Evolutionary conservation across 2,329 filamentous ascomycete genomes (phyloP), one percentile per base, ranked within the genome.

Genomic region (Cadophora gregata): DNA sequence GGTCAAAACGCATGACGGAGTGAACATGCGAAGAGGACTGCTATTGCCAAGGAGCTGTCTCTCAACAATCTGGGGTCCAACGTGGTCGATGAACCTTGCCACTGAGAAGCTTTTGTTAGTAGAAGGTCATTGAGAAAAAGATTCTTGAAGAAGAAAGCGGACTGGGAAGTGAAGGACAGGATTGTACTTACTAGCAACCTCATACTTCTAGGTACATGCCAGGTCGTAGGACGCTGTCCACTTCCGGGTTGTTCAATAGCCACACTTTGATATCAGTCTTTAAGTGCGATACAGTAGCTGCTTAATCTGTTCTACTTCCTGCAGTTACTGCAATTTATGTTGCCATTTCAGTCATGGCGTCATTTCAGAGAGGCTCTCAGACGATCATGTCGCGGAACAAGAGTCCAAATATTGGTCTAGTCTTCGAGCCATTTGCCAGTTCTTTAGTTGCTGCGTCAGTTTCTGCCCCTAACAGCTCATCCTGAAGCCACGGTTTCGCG

Each of bases 61-160:
- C 33, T 71, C 69, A 14, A 72, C 62, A 8, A 70, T 69, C 47
- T 71, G 69, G 16, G 66, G 36, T 8, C 59, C 67, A 27, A 71
- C 58, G 25, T 70, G 71, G 36, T 72, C 69, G 7, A 69, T 64
- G 53, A 72, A 71, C 21, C 69, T 63, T 42, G 59, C 59, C 55
- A 65, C 51, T 38, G 64, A 68, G 19, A 47, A 5, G 6, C 19
- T 47, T 47, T 5, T 21, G n/a, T 47, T 9, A 47, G 42, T 21
- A 21, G n/a, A 6, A 6, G 19, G 8, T 10, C 21, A 12, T 9
- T 16, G 14, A 12, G 36, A 14, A 12, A 42, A 42, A 4, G 14
- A 42, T 42, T 42, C 36, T 12, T n/a, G n/a, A n/a, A n/a, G n/a
- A n/a, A n/a, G n/a, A n/a, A n/a, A n/a, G n/a, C n/a, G n/a, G n/a